Evolutionary conservation across 108 stramenopile species (phyloP), one percentile per base, ranked within the genome.

Genomic region (Pseudonitzschia delicatissima): DNA sequence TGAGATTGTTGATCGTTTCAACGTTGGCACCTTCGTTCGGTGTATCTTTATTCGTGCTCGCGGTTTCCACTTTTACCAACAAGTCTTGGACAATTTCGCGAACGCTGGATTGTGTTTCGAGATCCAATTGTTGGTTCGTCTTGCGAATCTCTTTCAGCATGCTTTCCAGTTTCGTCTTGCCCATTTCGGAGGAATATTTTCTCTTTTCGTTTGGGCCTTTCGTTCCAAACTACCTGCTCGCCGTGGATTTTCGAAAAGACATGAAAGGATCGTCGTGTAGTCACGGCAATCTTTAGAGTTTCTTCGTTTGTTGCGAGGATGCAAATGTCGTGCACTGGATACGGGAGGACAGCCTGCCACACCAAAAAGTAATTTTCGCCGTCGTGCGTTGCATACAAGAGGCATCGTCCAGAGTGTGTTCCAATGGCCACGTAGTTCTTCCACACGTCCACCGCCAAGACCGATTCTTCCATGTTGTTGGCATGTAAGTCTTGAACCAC

Each of bases 281-380:
- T 66, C 3, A 77, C 76, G 3, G 76, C 32, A 36, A 78, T 28
- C 9, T 18, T 32, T 31, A 59, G 25, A 8, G 20, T n/a, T 33
- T 25, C 13, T 47, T 33, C 15, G 42, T 35, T 17, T 31, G n/a
- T 49, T 13, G 44, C 18, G 13, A 68, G n/a, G 1, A 59, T 18
- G 27, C 23, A 8, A 25, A 77, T 52, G 5, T 69, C 77, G 59
- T 83, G 82, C 26, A 79, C 57, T 11, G 82, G 68, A 68, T 79
- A 74, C 29, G 78, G 82, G 8, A 79, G 64, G 3, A 32, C 63
- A 50, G 65, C 72, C 25, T 78, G 57, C 82, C 82, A 83, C 13
- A 66, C 20, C 29, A 29, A 12, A 5, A 33, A 32, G 34, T 68
- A 82, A 0, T 67, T 47, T 23, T 65, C 51, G 20, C 58, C 17